Evolutionary conservation across 2,329 filamentous ascomycete genomes (phyloP), one percentile per base, ranked within the genome.

Genomic region (Fusarium temperatum): DNA sequence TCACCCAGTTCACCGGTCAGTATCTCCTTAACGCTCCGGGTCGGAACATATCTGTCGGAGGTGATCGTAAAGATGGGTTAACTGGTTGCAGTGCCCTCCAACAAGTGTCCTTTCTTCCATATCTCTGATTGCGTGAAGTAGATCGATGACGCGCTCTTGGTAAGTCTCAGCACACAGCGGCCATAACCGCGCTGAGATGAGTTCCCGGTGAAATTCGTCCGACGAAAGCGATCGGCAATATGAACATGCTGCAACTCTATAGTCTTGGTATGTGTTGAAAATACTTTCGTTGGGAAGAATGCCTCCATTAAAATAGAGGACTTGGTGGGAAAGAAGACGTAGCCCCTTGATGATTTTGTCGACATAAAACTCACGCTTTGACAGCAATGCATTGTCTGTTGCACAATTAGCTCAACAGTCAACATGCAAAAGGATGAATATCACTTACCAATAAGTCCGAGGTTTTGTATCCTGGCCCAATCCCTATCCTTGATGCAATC

Each of bases 321-420:
- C 35, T 30, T 72, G 74, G 11, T 67, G 26, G 7, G 69, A 62
- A n/a, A 77, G 62, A 22, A 76, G 48, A 9, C 53, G 36, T 11
- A 76, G 13, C 20, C 47, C 58, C 9, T 66, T 44, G 24, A 73
- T 66, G 10, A 70, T 74, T 5, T 9, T 22, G 8, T 64, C 20
- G 20, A 74, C 17, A 20, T 59, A 57, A 20, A 32, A 41, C 13
- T 47, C 24, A 24, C 74, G 63, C 26, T 24, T 48, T 6, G 14
- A 35, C 5, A 66, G 17, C 35, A 75, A 30, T 11, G 12, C 7
- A 9, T 66, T 32, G 41, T 66, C 72, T 74, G 18, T 54, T 32
- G 12, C 15, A n/a, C 48, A 20, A 35, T 44, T 15, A 47, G 26
- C 10, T 26, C 11, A 17, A 17, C n/a, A 30, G 17, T 10, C 22